Evolutionary conservation across 345 rosid genomes (phyloP).

Genomic region (Dimocarpus longan): DNA sequence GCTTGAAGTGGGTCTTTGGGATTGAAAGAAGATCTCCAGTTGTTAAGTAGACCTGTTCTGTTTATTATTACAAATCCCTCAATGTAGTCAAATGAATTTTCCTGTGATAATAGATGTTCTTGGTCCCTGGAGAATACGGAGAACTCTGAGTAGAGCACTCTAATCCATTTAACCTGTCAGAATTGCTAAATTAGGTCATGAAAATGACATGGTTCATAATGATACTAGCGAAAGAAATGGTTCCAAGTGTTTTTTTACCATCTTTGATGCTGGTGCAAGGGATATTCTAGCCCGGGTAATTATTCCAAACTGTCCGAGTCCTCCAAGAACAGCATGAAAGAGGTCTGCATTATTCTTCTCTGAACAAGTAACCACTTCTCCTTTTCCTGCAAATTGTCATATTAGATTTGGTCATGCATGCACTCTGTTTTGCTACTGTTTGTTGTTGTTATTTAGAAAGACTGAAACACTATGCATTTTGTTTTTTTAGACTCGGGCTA

Average conservation of each 20-base stretch:
- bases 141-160: conserved; percentile 85
- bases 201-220: background rate
- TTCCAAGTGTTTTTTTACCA: conserved; percentile 46
- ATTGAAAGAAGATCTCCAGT: conserved; percentile 82
- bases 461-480: background rate
- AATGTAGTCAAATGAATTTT: conserved; percentile 73
- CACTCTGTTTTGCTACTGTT: background rate
- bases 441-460: conserved; percentile 3
- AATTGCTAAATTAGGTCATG: conserved; percentile 21
- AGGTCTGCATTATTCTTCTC: conserved; percentile 76
- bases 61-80: conserved; percentile 90
- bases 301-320: conserved; percentile 97
- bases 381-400: conserved; percentile 66
- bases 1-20: conserved; percentile 74
- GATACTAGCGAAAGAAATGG: background rate
- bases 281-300: conserved; percentile 82
- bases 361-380: conserved; percentile 80
- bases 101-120: conserved; percentile 65
- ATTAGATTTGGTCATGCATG: conserved; percentile 12
- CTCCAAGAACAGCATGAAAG: conserved; percentile 86
- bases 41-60: conserved; percentile 71
- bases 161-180: conserved; percentile 89
- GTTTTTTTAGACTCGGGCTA: background rate
- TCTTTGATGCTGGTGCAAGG: conserved; percentile 66
- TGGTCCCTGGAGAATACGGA: conserved; percentile 77